Base-by-base conservation (phyloP, 2,329 filamentous ascomycete species). In the Fusarium sp. region DNA sequence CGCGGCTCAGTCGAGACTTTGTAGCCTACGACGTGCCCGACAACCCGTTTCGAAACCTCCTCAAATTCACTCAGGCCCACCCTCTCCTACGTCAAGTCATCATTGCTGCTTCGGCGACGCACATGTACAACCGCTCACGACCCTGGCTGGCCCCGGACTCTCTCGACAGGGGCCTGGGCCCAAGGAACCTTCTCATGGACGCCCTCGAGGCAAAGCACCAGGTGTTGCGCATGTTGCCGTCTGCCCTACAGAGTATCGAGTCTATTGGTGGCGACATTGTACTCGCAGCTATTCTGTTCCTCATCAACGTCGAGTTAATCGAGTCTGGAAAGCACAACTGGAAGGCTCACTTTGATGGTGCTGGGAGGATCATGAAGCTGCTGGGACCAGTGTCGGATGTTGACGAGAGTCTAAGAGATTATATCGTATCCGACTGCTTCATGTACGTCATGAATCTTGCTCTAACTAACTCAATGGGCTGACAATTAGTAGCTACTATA, bases 1-100 rank as follows among this genome's bases (percentile, higher is more conserved):
- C 78, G n/a, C 79, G 86, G 42, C 81, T 91, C 58, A 90, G 88
- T 80, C 85, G 82, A 76, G 88, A 89, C 74, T 82, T 90, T 47
- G 85, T 88, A 63, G 84, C 85, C 29, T 81, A 83, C 62, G 86
- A 88, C 77, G 74, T 84, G 57, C 81, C 82, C 16, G 81, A 84
- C 62, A 88, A 88, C 76, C 86, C 86, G 8, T 88, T 87, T 74
- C 85, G 85, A 69, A 80, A 74, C 58, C 80, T 87, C 34, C 77
- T 88, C 59, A 82, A 85, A 10, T 77, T 87, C 60, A 83, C 84
- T 24, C 80, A 79, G 37, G 75, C 78, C 13, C 83, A 86, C 45
- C 83, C 84, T 50, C 81, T 86, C 24, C 77, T 88, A 35, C 83
- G 84, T 57, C 83, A 87, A 71, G 84, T 87, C 71, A 83, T 88